Base-by-base conservation (phyloP, 192 early-diverging fungal species). In the Umbelopsis sp. region DNA sequence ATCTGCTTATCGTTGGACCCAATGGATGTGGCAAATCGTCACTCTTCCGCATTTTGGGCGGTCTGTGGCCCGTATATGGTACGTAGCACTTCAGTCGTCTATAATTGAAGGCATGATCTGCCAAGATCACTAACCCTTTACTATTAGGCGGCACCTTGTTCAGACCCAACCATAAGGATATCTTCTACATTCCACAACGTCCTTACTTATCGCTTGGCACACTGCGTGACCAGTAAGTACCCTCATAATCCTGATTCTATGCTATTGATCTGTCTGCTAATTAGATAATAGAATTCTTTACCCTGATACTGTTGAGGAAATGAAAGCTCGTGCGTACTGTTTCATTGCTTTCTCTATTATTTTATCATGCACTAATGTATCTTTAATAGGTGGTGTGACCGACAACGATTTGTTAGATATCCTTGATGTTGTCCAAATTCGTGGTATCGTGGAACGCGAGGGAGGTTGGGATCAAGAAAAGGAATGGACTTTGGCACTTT, bases 121-220 rank as follows among this genome's bases (percentile, higher is more conserved):
- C 37, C 37, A 6, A 41, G 7, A 37, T 4, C 7, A 41, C 37
- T 41, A 41, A 10, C 27, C 25, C 70, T 35, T n/a, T 30, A 53
- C 30, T 4, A 61, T 22, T 73, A 87, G 83, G 89, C 74, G 89
- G 92, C 68, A 88, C 88, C 6, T 77, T 92, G 73, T 85, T 87
- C 52, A 90, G 86, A 66, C 93, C 92, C 12, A 84, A 88, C 75
- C 86, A 87, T 77, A 88, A 89, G 72, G 90, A 93, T 78, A 95
- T 99, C 69, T 97, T 99, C 67, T 99, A 99, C 81, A 95, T 99
- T 68, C 97, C 98, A 27, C 98, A 99, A 79, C 89, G 95, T 44
- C 98, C 98, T n/a, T 99, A 99, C 71, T 83, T 99, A 33, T 91
- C 94, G 45, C 77, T 95, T 30, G 96, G 98, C 48, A 97, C 94